Evolutionary conservation across 441 rosid species (phyloP).

Genomic region (Erysimum cheiri): DNA sequence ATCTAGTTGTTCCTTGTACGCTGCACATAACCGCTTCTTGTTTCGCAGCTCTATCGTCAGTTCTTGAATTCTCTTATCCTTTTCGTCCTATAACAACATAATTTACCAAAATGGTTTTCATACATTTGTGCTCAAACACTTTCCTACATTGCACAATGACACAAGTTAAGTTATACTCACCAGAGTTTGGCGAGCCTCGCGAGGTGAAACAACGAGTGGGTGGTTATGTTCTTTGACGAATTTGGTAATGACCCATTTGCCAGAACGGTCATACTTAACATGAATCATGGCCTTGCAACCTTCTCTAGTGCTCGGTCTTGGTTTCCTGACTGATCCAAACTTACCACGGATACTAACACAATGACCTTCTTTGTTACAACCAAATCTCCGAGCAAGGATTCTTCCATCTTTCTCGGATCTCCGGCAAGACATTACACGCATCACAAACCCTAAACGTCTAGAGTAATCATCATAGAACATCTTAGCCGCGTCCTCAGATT

Average conservation of each 20-base stretch:
- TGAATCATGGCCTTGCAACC: slow-evolving; percentile 78
- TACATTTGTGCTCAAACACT: background rate
- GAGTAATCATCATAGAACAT: slow-evolving; percentile 70
- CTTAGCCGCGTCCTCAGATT: slow-evolving; percentile 72
- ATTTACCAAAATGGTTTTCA: slow-evolving; percentile 4
- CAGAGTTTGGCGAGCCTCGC: slow-evolving; percentile 79
- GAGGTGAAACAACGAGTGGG: slow-evolving; percentile 69
- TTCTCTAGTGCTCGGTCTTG: slow-evolving; percentile 65
- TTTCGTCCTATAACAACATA: slow-evolving; percentile 59
- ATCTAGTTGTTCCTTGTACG: slow-evolving; percentile 75
- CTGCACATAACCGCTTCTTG: slow-evolving; percentile 81
- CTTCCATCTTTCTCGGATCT: slow-evolving; percentile 73
- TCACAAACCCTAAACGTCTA: slow-evolving; percentile 63
- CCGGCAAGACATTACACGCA: slow-evolving; percentile 77
- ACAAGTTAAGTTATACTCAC: slow-evolving; percentile 45
- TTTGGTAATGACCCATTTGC: slow-evolving; percentile 70
- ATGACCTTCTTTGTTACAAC: slow-evolving; percentile 76
- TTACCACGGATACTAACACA: slow-evolving; percentile 74
- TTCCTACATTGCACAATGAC: background rate
- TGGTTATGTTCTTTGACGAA: slow-evolving; percentile 72
- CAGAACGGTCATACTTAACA: slow-evolving; percentile 59
- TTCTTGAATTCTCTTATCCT: slow-evolving; percentile 88
- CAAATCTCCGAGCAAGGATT: slow-evolving; percentile 70
- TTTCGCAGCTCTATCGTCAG: slow-evolving; percentile 72
- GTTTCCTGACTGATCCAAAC: slow-evolving; percentile 62